These are phyloP conservation scores for Colletotrichum sp. DNA, from an alignment of 2,329 filamentous ascomycete species.

Conservation along the genomic window DNA sequence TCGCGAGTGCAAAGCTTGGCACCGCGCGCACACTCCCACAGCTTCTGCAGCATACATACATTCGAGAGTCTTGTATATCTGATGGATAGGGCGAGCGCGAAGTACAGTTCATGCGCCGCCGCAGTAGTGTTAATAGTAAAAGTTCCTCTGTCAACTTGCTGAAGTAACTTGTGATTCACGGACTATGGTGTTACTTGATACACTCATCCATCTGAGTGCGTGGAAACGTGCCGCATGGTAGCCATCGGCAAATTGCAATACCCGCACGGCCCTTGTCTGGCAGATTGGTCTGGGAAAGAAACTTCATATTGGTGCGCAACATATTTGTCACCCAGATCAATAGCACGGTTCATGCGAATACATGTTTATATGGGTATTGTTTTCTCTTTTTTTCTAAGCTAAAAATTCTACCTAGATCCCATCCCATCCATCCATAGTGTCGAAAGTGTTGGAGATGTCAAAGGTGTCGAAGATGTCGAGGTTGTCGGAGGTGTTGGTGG, in stretches of 20 bases:
- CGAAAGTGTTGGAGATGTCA: accelerated
- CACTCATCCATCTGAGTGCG: too few species aligned
- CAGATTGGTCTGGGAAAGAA: not conserved
- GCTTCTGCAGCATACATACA: slow-evolving; percentile 8
- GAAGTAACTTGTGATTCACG: not conserved
- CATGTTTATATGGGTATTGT: not conserved
- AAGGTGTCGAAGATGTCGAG: not conserved
- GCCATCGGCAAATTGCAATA: too few species aligned
- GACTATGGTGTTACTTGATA: not conserved
- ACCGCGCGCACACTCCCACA: not conserved
- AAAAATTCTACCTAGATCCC: not conserved
- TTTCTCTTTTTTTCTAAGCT: not conserved
- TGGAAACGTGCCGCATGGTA: too few species aligned
- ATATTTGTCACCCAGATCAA: not conserved
- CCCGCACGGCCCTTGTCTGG: too few species aligned
- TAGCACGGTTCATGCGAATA: not conserved
- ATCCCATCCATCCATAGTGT: not conserved
- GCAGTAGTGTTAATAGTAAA: not conserved
- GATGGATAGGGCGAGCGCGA: not conserved
- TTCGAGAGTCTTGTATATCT: slow-evolving; percentile 5
- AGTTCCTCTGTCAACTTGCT: not conserved
- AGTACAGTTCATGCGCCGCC: not conserved
- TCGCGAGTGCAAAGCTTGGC: not conserved
- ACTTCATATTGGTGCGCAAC: accelerated
- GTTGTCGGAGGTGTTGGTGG: too few species aligned